Percentiles rank a stretch among this genome's conserved stretches.
Conservation (phyloP, 2,329 filamentous ascomycete species). For the Paracorniculantispora psalliotae region DNA sequence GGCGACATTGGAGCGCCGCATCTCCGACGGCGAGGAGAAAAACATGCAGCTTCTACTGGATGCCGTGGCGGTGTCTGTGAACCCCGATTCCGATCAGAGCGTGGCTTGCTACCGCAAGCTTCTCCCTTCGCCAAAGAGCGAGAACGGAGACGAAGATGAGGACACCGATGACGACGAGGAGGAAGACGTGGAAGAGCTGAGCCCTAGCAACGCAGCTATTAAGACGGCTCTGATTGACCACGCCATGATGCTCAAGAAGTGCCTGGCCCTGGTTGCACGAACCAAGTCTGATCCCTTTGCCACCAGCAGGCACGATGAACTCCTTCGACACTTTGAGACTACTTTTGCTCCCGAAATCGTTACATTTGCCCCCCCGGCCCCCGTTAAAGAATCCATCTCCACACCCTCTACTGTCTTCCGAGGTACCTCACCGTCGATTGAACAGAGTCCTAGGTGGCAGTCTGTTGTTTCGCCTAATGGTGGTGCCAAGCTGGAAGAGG, state of each 20-base stretch:
- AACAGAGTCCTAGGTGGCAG: slow-evolving; percentile 29
- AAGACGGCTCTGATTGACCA: slow-evolving; percentile 85
- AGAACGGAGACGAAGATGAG: slow-evolving; percentile 34
- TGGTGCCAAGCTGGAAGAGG: slow-evolving; percentile 41
- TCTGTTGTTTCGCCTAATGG: slow-evolving; percentile 31
- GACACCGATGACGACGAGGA: slow-evolving; percentile 37
- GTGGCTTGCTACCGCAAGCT: slow-evolving; percentile 74
- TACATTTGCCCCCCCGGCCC: slow-evolving; percentile 51
- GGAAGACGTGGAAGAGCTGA: slow-evolving; percentile 44
- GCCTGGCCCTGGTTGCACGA: slow-evolving; percentile 63
- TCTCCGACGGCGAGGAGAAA: slow-evolving; percentile 67
- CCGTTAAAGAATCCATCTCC: slow-evolving; percentile 35
- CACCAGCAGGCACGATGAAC: slow-evolving; percentile 41
- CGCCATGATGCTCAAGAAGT: slow-evolving; percentile 79
- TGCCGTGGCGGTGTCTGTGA: slow-evolving; percentile 71
- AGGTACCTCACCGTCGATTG: slow-evolving; percentile 44
- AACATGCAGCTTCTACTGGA: slow-evolving; percentile 66
- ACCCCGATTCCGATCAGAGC: slow-evolving; percentile 67
- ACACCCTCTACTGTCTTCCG: slow-evolving; percentile 42
- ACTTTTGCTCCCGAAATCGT: slow-evolving; percentile 63
- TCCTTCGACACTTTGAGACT: slow-evolving; percentile 56
- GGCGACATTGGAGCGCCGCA: slow-evolving; percentile 66
- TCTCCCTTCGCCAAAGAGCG: slow-evolving; percentile 49
- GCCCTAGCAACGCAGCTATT: slow-evolving; percentile 69
- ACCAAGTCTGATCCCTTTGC: slow-evolving; percentile 33